Evolutionary conservation across 1,284 basidiomycete genomes (phyloP).

Genomic region (Austropuccinia psidii): DNA sequence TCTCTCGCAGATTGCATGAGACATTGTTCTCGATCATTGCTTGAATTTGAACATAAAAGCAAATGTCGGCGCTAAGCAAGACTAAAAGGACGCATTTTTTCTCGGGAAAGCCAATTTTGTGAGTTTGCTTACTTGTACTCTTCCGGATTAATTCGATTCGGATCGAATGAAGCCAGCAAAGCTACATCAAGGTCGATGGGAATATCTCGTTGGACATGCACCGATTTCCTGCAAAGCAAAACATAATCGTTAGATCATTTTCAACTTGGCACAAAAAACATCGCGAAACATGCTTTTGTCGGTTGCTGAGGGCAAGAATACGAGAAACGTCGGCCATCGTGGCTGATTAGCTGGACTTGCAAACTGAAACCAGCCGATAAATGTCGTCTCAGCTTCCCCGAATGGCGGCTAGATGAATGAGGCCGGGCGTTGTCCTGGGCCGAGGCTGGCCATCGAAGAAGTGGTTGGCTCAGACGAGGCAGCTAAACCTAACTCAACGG

Average conservation of each 20-base stretch:
- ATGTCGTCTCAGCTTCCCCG: too few relatives aligned
- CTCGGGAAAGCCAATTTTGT: background rate
- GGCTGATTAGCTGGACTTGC: background rate
- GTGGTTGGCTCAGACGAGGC: too few relatives aligned
- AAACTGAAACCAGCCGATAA: too few relatives aligned
- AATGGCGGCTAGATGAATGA: too few relatives aligned
- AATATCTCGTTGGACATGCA: conserved; percentile 66
- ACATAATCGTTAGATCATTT: background rate
- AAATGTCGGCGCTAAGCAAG: conserved; percentile 13
- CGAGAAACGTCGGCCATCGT: conserved; percentile 31
- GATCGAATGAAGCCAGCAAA: conserved; percentile 75
- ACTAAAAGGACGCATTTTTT: background rate
- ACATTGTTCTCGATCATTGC: conserved; percentile 68
- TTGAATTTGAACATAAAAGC: too few relatives aligned
- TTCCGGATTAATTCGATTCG: conserved; percentile 71
- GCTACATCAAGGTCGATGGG: conserved; percentile 75
- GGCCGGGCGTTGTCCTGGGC: too few relatives aligned
- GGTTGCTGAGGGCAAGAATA: background rate
- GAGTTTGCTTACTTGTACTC: conserved; percentile 62
- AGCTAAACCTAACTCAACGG: too few relatives aligned
- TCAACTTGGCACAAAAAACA: background rate
- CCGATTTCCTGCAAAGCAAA: conserved; percentile 55
- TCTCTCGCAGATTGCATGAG: conserved; percentile 74
- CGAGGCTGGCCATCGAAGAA: too few relatives aligned
- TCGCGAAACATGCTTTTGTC: background rate